These are phyloP conservation scores for Beauveria bassiana DNA, from an alignment of 2,329 filamentous ascomycete genomes.

Conservation along the genomic window DNA sequence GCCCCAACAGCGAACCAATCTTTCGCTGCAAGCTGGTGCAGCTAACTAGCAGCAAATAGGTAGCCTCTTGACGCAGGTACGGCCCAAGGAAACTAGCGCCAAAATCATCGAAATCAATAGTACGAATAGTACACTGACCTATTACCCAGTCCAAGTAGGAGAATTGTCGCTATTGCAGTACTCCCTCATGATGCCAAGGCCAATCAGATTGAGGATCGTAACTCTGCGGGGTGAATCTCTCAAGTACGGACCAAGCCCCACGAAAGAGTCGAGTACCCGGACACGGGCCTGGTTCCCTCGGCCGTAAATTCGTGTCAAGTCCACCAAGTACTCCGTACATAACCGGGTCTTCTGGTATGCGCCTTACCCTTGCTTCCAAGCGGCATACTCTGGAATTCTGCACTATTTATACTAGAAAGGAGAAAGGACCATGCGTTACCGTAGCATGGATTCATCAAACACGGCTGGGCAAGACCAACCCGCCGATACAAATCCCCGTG, in stretches of 20 bases:
- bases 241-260: neutral
- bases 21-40: neutral
- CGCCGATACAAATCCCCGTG: neutral
- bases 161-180: neutral
- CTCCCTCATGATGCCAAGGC: neutral
- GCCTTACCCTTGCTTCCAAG: neutral
- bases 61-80: slow-evolving; percentile 7
- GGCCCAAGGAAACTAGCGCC: neutral
- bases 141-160: neutral
- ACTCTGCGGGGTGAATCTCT: neutral
- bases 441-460: neutral
- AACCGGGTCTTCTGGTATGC: neutral
- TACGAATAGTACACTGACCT: neutral
- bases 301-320: neutral
- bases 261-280: neutral
- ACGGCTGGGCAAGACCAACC: neutral
- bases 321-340: neutral
- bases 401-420: slow-evolving; percentile 1
- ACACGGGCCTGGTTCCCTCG: neutral
- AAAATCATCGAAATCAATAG: too few species aligned
- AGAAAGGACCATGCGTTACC: neutral
- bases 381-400: neutral
- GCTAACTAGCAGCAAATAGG: neutral
- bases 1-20: neutral
- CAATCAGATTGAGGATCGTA: neutral